Evolutionary conservation across 2,329 filamentous ascomycete genomes (phyloP).

Genomic region (Dactylellina haptotyla): DNA sequence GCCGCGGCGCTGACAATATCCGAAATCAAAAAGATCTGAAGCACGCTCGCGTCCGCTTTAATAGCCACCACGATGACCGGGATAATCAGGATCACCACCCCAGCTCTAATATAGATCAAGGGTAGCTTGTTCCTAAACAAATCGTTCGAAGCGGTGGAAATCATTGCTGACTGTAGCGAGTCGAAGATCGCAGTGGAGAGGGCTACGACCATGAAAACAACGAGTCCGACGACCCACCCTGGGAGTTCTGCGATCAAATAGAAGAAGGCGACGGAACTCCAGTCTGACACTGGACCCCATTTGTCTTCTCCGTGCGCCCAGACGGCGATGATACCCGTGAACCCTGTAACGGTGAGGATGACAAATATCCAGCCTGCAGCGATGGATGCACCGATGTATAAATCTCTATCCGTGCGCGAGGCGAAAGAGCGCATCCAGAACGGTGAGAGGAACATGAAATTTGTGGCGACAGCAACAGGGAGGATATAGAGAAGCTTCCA

Average conservation of each 20-base stretch:
- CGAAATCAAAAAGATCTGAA: constrained; percentile 84
- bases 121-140: constrained; percentile 83
- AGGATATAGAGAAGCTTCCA: constrained; percentile 89
- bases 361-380: constrained; percentile 73
- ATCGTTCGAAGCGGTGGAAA: constrained; percentile 85
- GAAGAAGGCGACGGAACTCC: constrained; percentile 79
- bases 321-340: constrained; percentile 77
- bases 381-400: constrained; percentile 77
- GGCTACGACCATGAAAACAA: constrained; percentile 81
- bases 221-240: constrained; percentile 81
- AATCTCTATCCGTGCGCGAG: constrained; percentile 79
- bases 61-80: constrained; percentile 79
- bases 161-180: constrained; percentile 82
- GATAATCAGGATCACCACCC: constrained; percentile 77
- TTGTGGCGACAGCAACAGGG: constrained; percentile 81
- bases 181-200: constrained; percentile 83
- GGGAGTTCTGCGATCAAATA: constrained; percentile 76
- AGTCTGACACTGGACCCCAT: constrained; percentile 68
- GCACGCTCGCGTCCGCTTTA: constrained; percentile 73
- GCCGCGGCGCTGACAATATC: constrained; percentile 80
- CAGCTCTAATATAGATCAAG: constrained; percentile 76
- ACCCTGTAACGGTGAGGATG: constrained; percentile 77
- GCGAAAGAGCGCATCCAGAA: constrained; percentile 88
- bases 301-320: constrained; percentile 73
- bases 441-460: constrained; percentile 82